phyloP scores from a whole-genome alignment of 208 protist species.

The Leishmania martiniquensis region DNA sequence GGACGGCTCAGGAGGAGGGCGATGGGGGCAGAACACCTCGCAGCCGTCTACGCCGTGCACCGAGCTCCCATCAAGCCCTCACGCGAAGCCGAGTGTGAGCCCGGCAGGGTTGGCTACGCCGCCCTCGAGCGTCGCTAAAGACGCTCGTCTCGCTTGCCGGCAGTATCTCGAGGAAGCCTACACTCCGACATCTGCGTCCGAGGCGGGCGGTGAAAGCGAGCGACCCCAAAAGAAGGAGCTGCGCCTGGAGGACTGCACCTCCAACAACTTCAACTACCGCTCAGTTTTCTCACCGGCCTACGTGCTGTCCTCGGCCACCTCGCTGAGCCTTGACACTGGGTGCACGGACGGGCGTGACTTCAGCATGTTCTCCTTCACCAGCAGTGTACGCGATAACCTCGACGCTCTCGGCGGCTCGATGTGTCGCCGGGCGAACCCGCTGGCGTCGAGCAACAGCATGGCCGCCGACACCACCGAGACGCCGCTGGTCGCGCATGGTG shows the following conservation, averaged over 20 bases:
- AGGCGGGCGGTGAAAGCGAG: slow-evolving; percentile 12
- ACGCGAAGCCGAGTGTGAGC: neutral
- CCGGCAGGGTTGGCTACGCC: slow-evolving; percentile 7
- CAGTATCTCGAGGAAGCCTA: slow-evolving; percentile 23
- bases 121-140: slow-evolving; percentile 15
- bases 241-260: slow-evolving; percentile 17
- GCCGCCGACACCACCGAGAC: neutral
- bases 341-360: slow-evolving; percentile 28
- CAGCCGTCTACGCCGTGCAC: slow-evolving; percentile 16
- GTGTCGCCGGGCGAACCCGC: neutral
- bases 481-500: neutral
- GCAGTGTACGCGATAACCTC: slow-evolving; percentile 24
- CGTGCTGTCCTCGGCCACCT: slow-evolving; percentile 14
- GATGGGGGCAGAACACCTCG: neutral
- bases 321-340: slow-evolving; percentile 20
- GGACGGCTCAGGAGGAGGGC: neutral
- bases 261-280: neutral
- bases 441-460: neutral
- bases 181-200: slow-evolving; percentile 1
- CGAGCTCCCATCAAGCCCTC: neutral
- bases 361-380: slow-evolving; percentile 35
- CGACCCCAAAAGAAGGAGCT: slow-evolving; percentile 26
- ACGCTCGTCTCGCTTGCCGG: slow-evolving; percentile 27
- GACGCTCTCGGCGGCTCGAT: neutral
- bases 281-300: slow-evolving; percentile 7